Evolutionary conservation across 2,329 filamentous ascomycete genomes (phyloP).

Genomic region (Ophiostoma tasmaniense): DNA sequence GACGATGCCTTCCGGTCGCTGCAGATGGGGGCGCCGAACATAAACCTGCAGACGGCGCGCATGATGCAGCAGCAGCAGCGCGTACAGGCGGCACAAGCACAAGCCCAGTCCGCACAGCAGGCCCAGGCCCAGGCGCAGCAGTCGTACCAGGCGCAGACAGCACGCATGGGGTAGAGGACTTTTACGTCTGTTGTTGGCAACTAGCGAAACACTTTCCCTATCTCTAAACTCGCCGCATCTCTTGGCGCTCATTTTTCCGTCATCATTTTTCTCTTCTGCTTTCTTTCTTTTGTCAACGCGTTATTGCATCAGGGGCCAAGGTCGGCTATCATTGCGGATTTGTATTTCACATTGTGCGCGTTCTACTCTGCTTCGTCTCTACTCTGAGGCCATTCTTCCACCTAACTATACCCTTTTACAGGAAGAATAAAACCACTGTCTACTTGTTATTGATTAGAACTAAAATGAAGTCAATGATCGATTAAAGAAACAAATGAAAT

Average conservation of each 20-base stretch:
- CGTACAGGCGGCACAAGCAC: slow-evolving; percentile 14
- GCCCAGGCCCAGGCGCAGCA: slow-evolving; percentile 22
- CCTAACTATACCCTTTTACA: background rate
- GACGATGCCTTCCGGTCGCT: slow-evolving; percentile 39
- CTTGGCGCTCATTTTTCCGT: too few relatives aligned
- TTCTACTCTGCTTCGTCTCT: background rate
- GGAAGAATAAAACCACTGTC: background rate
- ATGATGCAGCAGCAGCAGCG: slow-evolving; percentile 12
- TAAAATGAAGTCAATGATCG: too few relatives aligned
- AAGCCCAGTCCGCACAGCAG: too few relatives aligned
- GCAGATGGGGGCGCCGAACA: slow-evolving; percentile 17
- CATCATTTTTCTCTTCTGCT: background rate
- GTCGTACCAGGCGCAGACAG: slow-evolving; percentile 15
- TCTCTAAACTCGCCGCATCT: too few relatives aligned
- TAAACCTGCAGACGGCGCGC: slow-evolving; percentile 15
- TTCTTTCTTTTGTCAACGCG: background rate
- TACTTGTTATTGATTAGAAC: background rate
- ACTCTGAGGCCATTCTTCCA: background rate
- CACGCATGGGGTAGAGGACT: slow-evolving; percentile 14
- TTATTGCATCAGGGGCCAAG: background rate
- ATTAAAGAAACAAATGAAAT: background rate
- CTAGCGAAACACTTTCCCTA: too few relatives aligned
- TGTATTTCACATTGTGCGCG: background rate
- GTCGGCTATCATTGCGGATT: background rate
- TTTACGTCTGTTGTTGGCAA: too few relatives aligned